phyloP scores from a whole-genome alignment of 441 rosid species.

The Brassica balearica region DNA sequence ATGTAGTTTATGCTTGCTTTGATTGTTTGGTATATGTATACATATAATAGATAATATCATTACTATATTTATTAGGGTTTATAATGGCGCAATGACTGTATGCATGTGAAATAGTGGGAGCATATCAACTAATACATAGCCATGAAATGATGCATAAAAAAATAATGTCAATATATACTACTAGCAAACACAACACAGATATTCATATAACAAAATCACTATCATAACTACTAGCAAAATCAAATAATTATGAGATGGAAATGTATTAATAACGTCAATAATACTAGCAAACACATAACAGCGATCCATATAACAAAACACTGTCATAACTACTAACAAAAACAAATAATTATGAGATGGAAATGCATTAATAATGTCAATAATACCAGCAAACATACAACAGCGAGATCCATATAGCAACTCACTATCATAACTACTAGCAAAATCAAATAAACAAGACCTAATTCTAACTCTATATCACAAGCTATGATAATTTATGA shows the following conservation, averaged over 20 bases:
- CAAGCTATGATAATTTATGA: constrained; percentile 20
- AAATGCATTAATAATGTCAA: constrained; percentile 17
- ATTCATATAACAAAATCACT: background rate
- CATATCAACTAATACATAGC: constrained; percentile 8
- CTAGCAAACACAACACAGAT: constrained; percentile 13
- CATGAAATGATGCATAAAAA: background rate
- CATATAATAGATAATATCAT: background rate
- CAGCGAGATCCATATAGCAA: background rate
- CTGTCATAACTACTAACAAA: constrained; percentile 22
- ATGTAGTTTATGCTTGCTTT: background rate
- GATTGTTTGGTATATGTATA: background rate
- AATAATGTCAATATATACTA: constrained; percentile 19
- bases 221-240: constrained; percentile 27
- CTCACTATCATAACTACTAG: constrained; percentile 20
- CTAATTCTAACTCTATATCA: background rate
- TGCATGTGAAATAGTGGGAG: constrained; percentile 36
- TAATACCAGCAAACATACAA: constrained; percentile 18
- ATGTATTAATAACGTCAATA: constrained; percentile 20
- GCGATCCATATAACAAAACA: background rate
- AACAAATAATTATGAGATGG: constrained; percentile 5
- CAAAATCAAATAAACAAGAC: constrained; percentile 33
- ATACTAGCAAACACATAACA: constrained; percentile 11
- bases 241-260: constrained; percentile 8
- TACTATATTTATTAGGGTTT: constrained; percentile 19
- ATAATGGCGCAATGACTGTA: constrained; percentile 9